Evolutionary conservation across 305 asterid genomes (phyloP), one percentile per base, ranked within the genome.

Genomic region (Withania somnifera): DNA sequence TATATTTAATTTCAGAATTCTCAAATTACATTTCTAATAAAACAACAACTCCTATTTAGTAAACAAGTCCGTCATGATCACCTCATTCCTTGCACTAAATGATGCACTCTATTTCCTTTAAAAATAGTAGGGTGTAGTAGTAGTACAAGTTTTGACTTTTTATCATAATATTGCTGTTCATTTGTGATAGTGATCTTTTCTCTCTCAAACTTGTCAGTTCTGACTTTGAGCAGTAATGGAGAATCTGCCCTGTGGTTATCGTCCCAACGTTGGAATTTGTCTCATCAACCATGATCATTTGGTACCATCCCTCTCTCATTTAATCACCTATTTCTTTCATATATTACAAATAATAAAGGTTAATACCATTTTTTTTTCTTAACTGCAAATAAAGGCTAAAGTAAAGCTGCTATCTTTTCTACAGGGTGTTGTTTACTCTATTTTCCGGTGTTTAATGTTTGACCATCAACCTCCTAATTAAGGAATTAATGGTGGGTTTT

Each of bases 181-280:
- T n/a, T 47, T 73, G 9, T 47, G 79, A 73, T 73, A 73, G 79
- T 26, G 79, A 61, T 78, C 51, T 20, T 32, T 34, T 32, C 57
- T 76, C 78, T 67, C 22, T 24, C 42, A 40, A 30, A 32, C 38
- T 22, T 50, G 24, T 67, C 66, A 61, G 52, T 45, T 81, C 84
- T 68, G 84, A 81, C 78, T 79, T 79, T 40, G 6, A 61, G 32
- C 11, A 24, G 14, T 75, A 34, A 64, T 95, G 99, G 99, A 95
- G 90, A 93, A 93, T 84, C 92, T 95, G 32, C 99, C 98, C 92
- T 81, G 97, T 85, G 99, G 99, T 53, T 95, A 95, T 88, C 99
- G 99, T 82, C 98, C 99, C 28, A 95, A 95, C 89, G 96, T 95
- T 81, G 99, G 98, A 78, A 91, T 95, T 68, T 95, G 99, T 84